These are phyloP conservation scores for Blepharisma stoltei DNA, from an alignment of 73 alveolate genomes.

Conservation along the genomic window DNA sequence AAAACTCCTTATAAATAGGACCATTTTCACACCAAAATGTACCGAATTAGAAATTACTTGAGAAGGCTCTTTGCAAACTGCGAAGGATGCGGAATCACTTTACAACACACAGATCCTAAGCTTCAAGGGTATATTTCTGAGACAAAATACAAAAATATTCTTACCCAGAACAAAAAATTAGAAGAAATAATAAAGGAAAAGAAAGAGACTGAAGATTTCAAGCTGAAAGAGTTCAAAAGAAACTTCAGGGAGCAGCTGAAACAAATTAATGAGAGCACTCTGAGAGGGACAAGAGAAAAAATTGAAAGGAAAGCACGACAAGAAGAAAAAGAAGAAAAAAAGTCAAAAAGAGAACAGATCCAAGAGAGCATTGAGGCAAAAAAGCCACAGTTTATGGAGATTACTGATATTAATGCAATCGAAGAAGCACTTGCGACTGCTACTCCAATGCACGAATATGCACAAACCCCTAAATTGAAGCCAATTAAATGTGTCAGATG, in stretches of 20 bases:
- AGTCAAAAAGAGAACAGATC: no score
- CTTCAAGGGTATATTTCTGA: constrained; percentile 40
- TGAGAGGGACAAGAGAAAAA: constrained; percentile 1
- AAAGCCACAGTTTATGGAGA: background rate
- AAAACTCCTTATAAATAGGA: no score
- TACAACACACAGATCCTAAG: constrained; percentile 39
- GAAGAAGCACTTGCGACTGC: constrained; percentile 13
- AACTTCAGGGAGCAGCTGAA: background rate
- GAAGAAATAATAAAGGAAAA: background rate
- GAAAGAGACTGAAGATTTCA: constrained; percentile 21
- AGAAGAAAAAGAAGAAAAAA: background rate
- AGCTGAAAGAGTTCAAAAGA: constrained; percentile 28
- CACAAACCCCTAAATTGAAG: background rate
- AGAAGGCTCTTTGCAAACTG: background rate
- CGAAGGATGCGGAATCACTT: constrained; percentile 48
- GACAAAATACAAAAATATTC: constrained; percentile 9
- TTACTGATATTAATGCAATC: background rate
- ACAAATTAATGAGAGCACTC: constrained; percentile 1
- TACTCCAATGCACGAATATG: background rate
- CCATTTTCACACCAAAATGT: no score
- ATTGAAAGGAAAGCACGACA: constrained; percentile 1
- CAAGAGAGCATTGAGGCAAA: no score
- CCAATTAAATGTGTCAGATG: constrained; percentile 19
- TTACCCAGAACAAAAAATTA: background rate
- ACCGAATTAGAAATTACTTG: no score